These are phyloP conservation scores for Rhizopus sp. DNA, from an alignment of 371 early-diverging fungal genomes.

Conservation along the genomic window DNA sequence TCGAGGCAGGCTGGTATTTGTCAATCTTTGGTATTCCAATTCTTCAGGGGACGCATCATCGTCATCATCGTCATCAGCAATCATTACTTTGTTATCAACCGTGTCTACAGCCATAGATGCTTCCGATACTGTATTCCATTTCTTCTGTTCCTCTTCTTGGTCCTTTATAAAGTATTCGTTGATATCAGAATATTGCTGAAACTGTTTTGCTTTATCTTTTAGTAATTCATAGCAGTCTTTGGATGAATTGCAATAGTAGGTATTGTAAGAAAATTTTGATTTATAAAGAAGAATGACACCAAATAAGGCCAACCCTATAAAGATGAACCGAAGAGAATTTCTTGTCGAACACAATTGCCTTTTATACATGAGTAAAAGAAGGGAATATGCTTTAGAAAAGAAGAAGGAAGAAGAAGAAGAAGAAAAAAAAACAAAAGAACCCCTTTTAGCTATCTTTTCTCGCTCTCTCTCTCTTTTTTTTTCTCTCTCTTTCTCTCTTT, in stretches of 20 bases:
- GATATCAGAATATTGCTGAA: slow-evolving; percentile 8
- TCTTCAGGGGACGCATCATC: slow-evolving; percentile 8
- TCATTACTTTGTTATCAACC: background rate
- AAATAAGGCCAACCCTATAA: background rate
- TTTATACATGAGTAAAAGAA: slow-evolving; percentile 5
- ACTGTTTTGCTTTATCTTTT: slow-evolving; percentile 18
- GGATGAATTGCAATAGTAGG: slow-evolving; percentile 20
- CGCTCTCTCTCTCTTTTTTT: background rate
- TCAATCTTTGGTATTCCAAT: slow-evolving; percentile 24
- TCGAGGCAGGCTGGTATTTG: slow-evolving; percentile 22
- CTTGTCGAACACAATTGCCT: slow-evolving; percentile 19
- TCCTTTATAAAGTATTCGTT: background rate
- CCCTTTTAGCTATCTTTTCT: background rate
- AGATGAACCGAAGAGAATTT: slow-evolving; percentile 8
- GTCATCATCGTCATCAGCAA: background rate
- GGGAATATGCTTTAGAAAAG: slow-evolving; percentile 5
- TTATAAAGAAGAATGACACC: slow-evolving; percentile 8
- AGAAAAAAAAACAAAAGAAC: background rate
- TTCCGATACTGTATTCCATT: background rate
- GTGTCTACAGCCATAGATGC: background rate
- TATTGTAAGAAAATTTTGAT: slow-evolving; percentile 1
- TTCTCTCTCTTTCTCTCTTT: background rate
- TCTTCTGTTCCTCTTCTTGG: background rate
- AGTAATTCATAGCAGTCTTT: slow-evolving; percentile 28
- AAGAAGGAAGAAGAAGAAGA: background rate